Conservation (phyloP, 2,329 filamentous ascomycete species). For the Neurospora sp. region DNA sequence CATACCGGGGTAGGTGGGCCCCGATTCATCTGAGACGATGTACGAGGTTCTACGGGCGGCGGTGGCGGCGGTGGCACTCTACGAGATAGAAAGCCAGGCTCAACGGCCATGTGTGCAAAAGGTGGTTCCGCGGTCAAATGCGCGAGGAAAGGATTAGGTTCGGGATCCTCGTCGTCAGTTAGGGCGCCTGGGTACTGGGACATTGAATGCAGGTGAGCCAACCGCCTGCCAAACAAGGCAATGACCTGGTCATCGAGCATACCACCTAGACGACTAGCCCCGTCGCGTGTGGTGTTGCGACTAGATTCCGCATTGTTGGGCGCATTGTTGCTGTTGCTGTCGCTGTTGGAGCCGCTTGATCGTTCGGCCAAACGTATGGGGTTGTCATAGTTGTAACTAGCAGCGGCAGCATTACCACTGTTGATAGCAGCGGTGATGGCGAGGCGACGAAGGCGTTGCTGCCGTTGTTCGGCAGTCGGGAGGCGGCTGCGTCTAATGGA, state of each 20-base stretch:
- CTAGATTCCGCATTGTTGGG: not conserved
- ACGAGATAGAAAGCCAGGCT: not conserved
- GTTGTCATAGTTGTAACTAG: not conserved
- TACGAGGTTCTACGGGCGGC: not conserved
- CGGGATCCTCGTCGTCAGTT: conserved; percentile 5
- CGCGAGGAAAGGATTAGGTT: not conserved
- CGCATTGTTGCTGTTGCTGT: not conserved
- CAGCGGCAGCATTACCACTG: conserved; percentile 1
- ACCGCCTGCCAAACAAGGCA: conserved; percentile 17
- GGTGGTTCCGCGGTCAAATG: not conserved
- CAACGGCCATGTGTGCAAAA: not conserved
- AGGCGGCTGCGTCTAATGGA: conserved; percentile 17
- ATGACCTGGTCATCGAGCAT: conserved; percentile 13
- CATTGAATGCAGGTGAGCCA: conserved; percentile 18
- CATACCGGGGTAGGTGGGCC: not conserved
- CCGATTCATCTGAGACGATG: not conserved
- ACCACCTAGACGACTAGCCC: not conserved
- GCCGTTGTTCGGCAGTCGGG: conserved; percentile 7
- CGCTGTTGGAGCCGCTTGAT: not conserved
- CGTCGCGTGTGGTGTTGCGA: conserved; percentile 4
- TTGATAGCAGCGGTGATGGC: conserved; percentile 1
- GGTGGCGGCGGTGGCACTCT: not conserved
- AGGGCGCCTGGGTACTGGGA: conserved; percentile 10
- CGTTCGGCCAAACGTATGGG: not conserved
- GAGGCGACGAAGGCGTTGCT: conserved; percentile 17